A percentile compares a stretch with the other conserved stretches of the same genome.
These are phyloP conservation scores for Xerocomellus intermedius DNA, from an alignment of 768 basidiomycete species.

Conservation along the genomic window DNA sequence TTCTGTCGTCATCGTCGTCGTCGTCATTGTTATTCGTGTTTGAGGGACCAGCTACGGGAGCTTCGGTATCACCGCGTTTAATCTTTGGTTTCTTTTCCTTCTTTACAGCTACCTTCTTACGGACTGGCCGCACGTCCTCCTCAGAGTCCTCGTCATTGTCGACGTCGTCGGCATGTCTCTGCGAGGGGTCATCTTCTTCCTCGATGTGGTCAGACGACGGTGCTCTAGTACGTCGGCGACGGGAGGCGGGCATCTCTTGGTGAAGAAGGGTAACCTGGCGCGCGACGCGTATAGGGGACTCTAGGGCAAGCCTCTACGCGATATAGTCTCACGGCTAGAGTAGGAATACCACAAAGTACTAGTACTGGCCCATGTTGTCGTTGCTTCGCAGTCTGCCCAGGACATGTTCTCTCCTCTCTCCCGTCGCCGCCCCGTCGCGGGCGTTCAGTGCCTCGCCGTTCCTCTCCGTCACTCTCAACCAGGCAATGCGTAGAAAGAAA, in stretches of 20 bases:
- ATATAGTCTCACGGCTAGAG: slow-evolving; percentile 1
- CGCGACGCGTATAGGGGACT: slow-evolving; percentile 25
- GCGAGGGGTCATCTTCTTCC: slow-evolving; percentile 47
- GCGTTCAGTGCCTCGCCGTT: slow-evolving; percentile 63
- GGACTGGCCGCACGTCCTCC: slow-evolving; percentile 40
- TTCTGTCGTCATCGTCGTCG: slow-evolving; percentile 49
- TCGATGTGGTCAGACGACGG: slow-evolving; percentile 59
- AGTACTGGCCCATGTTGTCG: slow-evolving; percentile 23
- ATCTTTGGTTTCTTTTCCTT: slow-evolving; percentile 33
- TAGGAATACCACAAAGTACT: neutral
- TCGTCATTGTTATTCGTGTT: slow-evolving; percentile 27
- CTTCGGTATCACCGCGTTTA: slow-evolving; percentile 20
- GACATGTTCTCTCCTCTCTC: slow-evolving; percentile 18
- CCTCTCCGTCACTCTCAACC: slow-evolving; percentile 75
- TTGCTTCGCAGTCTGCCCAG: slow-evolving; percentile 21
- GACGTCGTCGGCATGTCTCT: slow-evolving; percentile 43
- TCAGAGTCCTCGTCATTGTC: slow-evolving; percentile 32
- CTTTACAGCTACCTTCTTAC: slow-evolving; percentile 26
- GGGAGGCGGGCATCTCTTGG: slow-evolving; percentile 39
- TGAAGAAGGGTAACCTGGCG: neutral
- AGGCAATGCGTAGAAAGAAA: slow-evolving; percentile 79
- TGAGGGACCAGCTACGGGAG: slow-evolving; percentile 23
- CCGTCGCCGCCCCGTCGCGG: slow-evolving; percentile 30
- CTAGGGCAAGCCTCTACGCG: slow-evolving; percentile 34
- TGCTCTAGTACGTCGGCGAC: slow-evolving; percentile 41